These are phyloP conservation scores for Margaritispora aquatica DNA, from an alignment of 495 filamentous ascomycete genomes.

Conservation along the genomic window DNA sequence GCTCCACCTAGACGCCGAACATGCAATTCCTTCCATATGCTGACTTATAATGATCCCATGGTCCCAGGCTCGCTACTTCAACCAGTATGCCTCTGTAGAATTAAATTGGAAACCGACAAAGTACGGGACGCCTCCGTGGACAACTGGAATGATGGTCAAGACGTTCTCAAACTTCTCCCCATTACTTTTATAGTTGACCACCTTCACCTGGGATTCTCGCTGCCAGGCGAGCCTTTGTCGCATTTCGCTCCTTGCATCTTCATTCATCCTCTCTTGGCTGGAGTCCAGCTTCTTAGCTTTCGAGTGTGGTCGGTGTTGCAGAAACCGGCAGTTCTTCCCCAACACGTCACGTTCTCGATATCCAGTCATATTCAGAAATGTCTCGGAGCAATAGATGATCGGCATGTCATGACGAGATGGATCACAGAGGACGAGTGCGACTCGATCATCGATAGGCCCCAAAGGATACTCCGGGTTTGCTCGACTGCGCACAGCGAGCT, in stretches of 20 bases:
- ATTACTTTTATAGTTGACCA: slow-evolving; percentile 44
- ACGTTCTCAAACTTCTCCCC: slow-evolving; percentile 40
- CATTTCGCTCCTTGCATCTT: slow-evolving; percentile 32
- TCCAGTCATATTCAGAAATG: slow-evolving; percentile 38
- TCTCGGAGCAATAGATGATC: slow-evolving; percentile 41
- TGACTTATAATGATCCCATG: background rate
- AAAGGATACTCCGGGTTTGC: slow-evolving; percentile 39
- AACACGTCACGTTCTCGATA: slow-evolving; percentile 35
- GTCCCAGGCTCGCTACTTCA: background rate
- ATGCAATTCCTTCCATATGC: background rate
- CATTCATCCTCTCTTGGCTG: slow-evolving; percentile 28
- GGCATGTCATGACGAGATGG: slow-evolving; percentile 35
- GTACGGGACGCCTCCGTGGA: slow-evolving; percentile 19
- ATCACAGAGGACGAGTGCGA: slow-evolving; percentile 43
- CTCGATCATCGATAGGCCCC: slow-evolving; percentile 39
- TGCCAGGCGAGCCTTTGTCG: slow-evolving; percentile 31
- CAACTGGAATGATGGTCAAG: slow-evolving; percentile 42
- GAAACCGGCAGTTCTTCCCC: slow-evolving; percentile 47
- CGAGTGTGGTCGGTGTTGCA: slow-evolving; percentile 36
- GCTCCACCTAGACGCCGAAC: background rate
- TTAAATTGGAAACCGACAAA: slow-evolving; percentile 40
- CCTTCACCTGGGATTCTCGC: slow-evolving; percentile 35
- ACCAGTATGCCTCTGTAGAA: background rate
- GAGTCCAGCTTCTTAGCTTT: slow-evolving; percentile 20
- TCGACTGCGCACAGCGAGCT: slow-evolving; percentile 34